phyloP scores from a whole-genome alignment of 2,329 filamentous ascomycete species.

The Trichoderma breve region DNA sequence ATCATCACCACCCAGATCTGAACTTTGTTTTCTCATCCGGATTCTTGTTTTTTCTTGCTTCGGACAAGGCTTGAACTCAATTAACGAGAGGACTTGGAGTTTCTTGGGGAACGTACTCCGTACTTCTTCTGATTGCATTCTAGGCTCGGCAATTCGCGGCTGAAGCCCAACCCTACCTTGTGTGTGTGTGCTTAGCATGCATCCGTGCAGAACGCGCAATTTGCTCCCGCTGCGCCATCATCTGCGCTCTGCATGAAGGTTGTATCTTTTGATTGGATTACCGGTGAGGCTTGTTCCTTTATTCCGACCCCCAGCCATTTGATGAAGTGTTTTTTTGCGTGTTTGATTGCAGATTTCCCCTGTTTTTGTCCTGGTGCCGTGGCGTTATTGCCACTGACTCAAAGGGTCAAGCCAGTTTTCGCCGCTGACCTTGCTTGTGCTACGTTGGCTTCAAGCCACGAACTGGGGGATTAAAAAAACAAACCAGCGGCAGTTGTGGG shows the following conservation, averaged over 20 bases:
- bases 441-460: constrained; percentile 4
- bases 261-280: not conserved
- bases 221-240: not conserved
- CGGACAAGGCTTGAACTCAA: constrained; percentile 9
- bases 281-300: not conserved
- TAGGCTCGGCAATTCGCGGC: constrained; percentile 18
- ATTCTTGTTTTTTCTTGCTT: not conserved
- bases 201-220: not conserved
- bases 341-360: not conserved
- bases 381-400: constrained; percentile 8
- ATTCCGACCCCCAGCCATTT: not conserved
- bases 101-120: not conserved
- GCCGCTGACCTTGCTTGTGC: not conserved
- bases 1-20: not conserved
- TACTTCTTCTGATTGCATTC: not conserved
- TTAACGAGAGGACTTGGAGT: not conserved
- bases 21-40: not conserved
- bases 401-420: not conserved
- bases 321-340: not conserved
- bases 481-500: not conserved
- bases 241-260: not conserved
- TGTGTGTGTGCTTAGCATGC: not conserved
- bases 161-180: not conserved
- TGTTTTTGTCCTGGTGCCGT: constrained; percentile 1
- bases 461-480: not conserved